Evolutionary conservation across 1,284 basidiomycete species (phyloP).

Genomic region (Boletellus deceptivus): DNA sequence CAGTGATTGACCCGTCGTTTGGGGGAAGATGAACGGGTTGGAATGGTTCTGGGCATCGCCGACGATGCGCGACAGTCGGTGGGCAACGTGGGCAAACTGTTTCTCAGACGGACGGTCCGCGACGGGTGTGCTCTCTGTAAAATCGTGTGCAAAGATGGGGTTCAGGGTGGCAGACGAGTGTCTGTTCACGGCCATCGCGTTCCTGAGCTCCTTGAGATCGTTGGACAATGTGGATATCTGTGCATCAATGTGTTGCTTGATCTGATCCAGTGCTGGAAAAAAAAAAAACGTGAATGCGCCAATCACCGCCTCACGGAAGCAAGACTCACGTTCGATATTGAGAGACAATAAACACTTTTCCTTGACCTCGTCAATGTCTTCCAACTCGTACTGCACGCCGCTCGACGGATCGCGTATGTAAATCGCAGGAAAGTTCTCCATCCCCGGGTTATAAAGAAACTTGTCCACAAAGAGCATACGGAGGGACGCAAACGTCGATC

Average conservation of each 20-base stretch:
- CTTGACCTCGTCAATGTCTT: slow-evolving; percentile 92
- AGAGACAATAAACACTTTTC: slow-evolving; percentile 86
- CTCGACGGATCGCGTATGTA: slow-evolving; percentile 91
- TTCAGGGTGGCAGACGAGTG: slow-evolving; percentile 40
- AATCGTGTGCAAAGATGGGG: slow-evolving; percentile 50
- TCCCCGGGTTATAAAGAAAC: slow-evolving; percentile 91
- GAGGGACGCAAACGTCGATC: slow-evolving; percentile 69
- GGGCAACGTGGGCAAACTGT: slow-evolving; percentile 69
- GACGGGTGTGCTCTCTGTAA: slow-evolving; percentile 58
- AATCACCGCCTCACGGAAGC: slow-evolving; percentile 1
- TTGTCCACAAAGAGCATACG: slow-evolving; percentile 92
- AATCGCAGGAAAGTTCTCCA: slow-evolving; percentile 94
- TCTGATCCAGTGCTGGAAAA: slow-evolving; percentile 88
- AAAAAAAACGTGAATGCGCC: slow-evolving; percentile 1
- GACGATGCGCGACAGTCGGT: slow-evolving; percentile 66
- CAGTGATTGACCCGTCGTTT: slow-evolving; percentile 65
- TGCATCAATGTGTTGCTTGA: slow-evolving; percentile 95
- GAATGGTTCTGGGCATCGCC: slow-evolving; percentile 34
- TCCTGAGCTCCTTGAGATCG: slow-evolving; percentile 89
- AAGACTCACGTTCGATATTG: slow-evolving; percentile 90
- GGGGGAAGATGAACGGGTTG: slow-evolving; percentile 46
- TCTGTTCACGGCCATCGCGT: slow-evolving; percentile 54
- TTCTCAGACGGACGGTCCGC: slow-evolving; percentile 66
- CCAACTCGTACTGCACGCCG: slow-evolving; percentile 93
- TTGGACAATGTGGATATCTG: slow-evolving; percentile 85